phyloP scores from a whole-genome alignment of 768 basidiomycete genomes.

The Clathrus columnatus region DNA sequence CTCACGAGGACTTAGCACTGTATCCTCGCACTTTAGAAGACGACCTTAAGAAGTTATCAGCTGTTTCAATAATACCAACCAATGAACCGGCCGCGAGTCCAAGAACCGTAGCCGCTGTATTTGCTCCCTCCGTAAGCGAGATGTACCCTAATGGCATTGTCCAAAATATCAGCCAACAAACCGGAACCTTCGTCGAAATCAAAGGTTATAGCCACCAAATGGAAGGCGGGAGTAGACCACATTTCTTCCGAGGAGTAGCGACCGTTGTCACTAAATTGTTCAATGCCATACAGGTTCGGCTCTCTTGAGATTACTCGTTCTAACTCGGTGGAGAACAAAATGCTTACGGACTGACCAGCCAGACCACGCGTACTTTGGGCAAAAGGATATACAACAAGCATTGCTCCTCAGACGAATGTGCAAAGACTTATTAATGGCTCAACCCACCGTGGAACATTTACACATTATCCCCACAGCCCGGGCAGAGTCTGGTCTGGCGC shows the following conservation, averaged over 20 bases:
- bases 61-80: slow-evolving; percentile 22
- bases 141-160: slow-evolving; percentile 93
- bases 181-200: slow-evolving; percentile 87
- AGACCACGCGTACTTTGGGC: slow-evolving; percentile 88
- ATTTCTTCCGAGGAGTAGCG: slow-evolving; percentile 92
- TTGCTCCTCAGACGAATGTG: slow-evolving; percentile 72
- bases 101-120: slow-evolving; percentile 58
- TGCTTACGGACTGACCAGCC: slow-evolving; percentile 43
- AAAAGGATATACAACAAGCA: slow-evolving; percentile 98
- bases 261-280: slow-evolving; percentile 94
- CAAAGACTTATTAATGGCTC: slow-evolving; percentile 70
- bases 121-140: slow-evolving; percentile 67
- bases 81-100: slow-evolving; percentile 12
- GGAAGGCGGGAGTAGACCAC: slow-evolving; percentile 82
- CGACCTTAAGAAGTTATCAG: slow-evolving; percentile 59
- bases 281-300: slow-evolving; percentile 71
- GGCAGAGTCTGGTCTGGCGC: slow-evolving; percentile 54
- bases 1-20: slow-evolving; percentile 82
- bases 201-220: slow-evolving; percentile 87
- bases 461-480: slow-evolving; percentile 85
- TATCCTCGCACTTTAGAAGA: slow-evolving; percentile 82
- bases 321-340: not conserved
- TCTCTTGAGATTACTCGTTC: not conserved
- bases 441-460: slow-evolving; percentile 65
- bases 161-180: slow-evolving; percentile 64